Evolutionary conservation across 1,284 basidiomycete genomes (phyloP), one percentile per base, ranked within the genome.

Genomic region (Rhodotorula sp.): DNA sequence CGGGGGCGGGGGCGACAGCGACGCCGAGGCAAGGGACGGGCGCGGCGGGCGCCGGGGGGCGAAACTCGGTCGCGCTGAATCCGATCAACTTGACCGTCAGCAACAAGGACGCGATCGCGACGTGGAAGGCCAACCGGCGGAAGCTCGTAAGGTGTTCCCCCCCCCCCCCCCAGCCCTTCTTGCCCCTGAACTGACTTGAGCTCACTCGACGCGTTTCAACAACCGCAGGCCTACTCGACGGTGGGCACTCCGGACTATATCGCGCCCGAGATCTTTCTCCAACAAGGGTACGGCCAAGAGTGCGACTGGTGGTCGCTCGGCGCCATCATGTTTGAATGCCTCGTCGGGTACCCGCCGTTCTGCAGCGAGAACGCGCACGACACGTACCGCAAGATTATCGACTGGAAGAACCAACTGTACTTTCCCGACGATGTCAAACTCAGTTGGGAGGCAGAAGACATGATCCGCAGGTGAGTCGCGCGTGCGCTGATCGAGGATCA

Each of bases 241-340:
- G 97, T 99, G 77, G 97, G 97, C 73, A 96, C 96, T 31, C 97
- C 97, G 1, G 96, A 99, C 83, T 99, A 99, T 86, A 99, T 99
- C 78, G 95, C 97, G 0, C 96, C 96, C 3, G 96, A 99, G 80
- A 97, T 99, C 80, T 99, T 99, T 86, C 84, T 96, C 80, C 91
- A 97, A 84, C 92, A 97, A 80, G 96, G 96, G 4, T 99, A 99
- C 79, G 93, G 94, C 65, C 95, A 97, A 82, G 96, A 97, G 83
- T 78, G 78, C 68, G 78, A 77, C 57, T 79, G 76, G 77, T 79
- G 78, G 79, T 81, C 80, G 66, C 72, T 82, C 62, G 82, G 96
- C 18, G 94, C 95, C 6, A 98, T 99, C 83, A 97, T 97, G 90
- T 99, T 96, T 80, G 96, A 99, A 83, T 98, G 96, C 83, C 86